These are phyloP conservation scores for Waitea zeae DNA, from an alignment of 1,284 basidiomycete genomes.

Conservation along the genomic window DNA sequence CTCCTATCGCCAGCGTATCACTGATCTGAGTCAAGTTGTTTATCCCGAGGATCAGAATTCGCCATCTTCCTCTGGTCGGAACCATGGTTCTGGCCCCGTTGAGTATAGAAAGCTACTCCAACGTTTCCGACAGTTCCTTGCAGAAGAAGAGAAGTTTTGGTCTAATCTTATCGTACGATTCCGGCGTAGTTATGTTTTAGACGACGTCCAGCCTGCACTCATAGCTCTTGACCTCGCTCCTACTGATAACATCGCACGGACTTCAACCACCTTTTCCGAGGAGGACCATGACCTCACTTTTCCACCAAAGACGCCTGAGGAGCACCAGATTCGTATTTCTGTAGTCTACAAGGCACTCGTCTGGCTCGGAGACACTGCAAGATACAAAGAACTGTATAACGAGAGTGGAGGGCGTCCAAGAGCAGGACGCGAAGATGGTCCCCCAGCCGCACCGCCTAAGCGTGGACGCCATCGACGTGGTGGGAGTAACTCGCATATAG, in stretches of 20 bases:
- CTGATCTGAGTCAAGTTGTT: too few species aligned
- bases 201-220: constrained; percentile 39
- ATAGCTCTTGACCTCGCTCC: constrained; percentile 34
- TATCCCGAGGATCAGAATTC: constrained; percentile 32
- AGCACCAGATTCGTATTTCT: constrained; percentile 43
- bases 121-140: constrained; percentile 74
- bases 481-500: too few species aligned
- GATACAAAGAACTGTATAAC: constrained; percentile 85
- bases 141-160: constrained; percentile 83
- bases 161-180: constrained; percentile 57
- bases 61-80: constrained; percentile 8
- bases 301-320: constrained; percentile 33
- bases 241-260: constrained; percentile 16
- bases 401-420: constrained; percentile 47
- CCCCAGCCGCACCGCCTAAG: constrained; percentile 10
- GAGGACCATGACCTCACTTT: constrained; percentile 14
- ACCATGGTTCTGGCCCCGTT: constrained; percentile 36
- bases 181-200: constrained; percentile 47
- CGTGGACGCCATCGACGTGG: background rate
- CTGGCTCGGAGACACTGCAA: constrained; percentile 84
- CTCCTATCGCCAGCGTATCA: constrained; percentile 64
- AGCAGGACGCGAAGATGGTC: constrained; percentile 43
- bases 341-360: constrained; percentile 81
- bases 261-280: too few species aligned
- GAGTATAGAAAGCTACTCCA: constrained; percentile 77